Percentiles rank a stretch among this genome's conserved stretches.
phyloP scores from a whole-genome alignment of 2,329 filamentous ascomycete species.

The Cladophialophora carrionii region DNA sequence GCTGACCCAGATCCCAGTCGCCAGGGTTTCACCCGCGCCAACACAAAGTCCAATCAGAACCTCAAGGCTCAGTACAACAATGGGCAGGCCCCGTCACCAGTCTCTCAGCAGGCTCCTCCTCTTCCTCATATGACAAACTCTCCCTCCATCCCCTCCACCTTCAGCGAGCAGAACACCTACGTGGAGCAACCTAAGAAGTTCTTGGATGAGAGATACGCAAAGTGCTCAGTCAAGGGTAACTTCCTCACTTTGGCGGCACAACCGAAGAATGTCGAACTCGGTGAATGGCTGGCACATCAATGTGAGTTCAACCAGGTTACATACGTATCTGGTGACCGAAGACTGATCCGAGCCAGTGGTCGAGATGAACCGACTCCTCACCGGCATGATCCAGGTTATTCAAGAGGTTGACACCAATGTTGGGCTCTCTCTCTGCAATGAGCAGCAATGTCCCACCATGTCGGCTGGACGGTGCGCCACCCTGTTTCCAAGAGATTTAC shows the following conservation, averaged over 20 bases:
- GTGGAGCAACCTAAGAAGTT: conserved; percentile 55
- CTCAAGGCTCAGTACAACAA: conserved; percentile 41
- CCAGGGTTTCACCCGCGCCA: conserved; percentile 54
- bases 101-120: conserved; percentile 41
- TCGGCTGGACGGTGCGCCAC: conserved; percentile 82
- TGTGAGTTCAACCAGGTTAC: conserved; percentile 57
- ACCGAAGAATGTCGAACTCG: conserved; percentile 89
- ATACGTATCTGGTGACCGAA: conserved; percentile 8
- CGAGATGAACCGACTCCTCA: conserved; percentile 86
- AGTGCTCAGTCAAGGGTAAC: conserved; percentile 93
- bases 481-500: background rate
- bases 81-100: conserved; percentile 41
- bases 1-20: conserved; percentile 46
- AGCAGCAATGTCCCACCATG: conserved; percentile 83
- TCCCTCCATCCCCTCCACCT: conserved; percentile 46
- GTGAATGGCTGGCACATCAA: conserved; percentile 95
- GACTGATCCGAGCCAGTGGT: conserved; percentile 64
- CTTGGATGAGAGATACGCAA: conserved; percentile 62
- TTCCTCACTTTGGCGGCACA: conserved; percentile 94
- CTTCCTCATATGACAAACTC: conserved; percentile 45
- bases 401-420: conserved; percentile 80
- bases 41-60: conserved; percentile 51
- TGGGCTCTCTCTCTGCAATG: conserved; percentile 79
- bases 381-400: conserved; percentile 85
- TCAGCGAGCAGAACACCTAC: conserved; percentile 44